Conservation (phyloP, 495 filamentous ascomycete genomes). For the Hyphodiscus hymeniophilus region DNA sequence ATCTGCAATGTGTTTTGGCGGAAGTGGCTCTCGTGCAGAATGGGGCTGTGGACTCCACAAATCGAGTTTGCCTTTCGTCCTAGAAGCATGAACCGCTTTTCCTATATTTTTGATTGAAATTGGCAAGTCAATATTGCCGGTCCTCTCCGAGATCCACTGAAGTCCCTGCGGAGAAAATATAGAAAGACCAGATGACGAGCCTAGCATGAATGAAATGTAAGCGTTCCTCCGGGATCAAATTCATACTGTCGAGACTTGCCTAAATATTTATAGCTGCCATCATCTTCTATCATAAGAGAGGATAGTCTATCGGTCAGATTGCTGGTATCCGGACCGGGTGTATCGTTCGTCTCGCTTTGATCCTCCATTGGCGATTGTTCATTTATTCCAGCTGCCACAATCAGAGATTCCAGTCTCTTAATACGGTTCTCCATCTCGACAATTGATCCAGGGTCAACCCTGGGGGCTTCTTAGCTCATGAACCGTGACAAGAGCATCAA, state of each 20-base stretch:
- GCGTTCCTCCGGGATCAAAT: not conserved
- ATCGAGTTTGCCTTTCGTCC: not conserved
- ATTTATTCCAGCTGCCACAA: not conserved
- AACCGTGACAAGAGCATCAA: not conserved
- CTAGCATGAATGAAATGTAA: not conserved
- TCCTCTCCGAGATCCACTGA: conserved; percentile 8
- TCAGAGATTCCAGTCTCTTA: not conserved
- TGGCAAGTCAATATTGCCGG: conserved; percentile 1
- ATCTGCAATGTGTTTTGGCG: conserved; percentile 4
- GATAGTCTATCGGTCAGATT: conserved; percentile 22
- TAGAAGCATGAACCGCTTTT: not conserved
- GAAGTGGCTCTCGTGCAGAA: not conserved
- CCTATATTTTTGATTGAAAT: not conserved
- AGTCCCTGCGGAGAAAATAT: conserved; percentile 11
- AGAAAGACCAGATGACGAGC: conserved; percentile 10
- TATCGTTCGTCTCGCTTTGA: not conserved
- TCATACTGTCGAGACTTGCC: not conserved
- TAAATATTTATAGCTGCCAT: not conserved
- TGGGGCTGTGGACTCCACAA: not conserved
- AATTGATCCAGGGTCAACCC: not conserved
- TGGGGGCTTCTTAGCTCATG: not conserved
- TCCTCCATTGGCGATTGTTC: not conserved
- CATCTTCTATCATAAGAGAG: conserved; percentile 5
- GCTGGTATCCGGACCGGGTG: not conserved
- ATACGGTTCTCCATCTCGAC: not conserved